Evolutionary conservation across 257 asterid species (phyloP).

Genomic region (Rehmannia glutinosa): DNA sequence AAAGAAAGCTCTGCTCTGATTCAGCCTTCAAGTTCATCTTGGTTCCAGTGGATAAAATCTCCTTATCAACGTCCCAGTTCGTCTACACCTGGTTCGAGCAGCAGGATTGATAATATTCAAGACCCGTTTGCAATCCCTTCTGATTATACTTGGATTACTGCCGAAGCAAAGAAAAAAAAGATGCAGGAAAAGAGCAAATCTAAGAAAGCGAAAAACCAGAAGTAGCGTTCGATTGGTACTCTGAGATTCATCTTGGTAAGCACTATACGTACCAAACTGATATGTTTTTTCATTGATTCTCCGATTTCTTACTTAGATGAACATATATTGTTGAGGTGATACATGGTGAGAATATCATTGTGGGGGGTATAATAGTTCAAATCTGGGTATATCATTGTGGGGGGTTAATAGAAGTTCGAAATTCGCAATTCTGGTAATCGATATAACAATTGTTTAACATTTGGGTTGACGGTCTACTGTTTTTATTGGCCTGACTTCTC

Average conservation of each 20-base stretch:
- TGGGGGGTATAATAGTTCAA: constrained; percentile 20
- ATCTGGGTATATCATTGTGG: constrained; percentile 37
- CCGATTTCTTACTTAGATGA: constrained; percentile 15
- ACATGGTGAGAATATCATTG: constrained; percentile 12
- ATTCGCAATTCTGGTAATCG: constrained; percentile 21
- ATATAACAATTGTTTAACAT: constrained; percentile 13
- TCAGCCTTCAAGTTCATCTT: constrained; percentile 62
- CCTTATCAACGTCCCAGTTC: constrained; percentile 63
- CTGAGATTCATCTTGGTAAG: background rate
- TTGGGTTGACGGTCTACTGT: background rate
- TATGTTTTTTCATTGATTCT: constrained; percentile 11
- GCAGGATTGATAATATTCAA: constrained; percentile 58
- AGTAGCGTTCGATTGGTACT: constrained; percentile 19
- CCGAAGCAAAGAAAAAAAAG: constrained; percentile 87
- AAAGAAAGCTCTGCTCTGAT: constrained; percentile 48
- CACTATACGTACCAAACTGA: constrained; percentile 4
- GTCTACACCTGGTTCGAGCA: constrained; percentile 46
- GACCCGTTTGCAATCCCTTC: constrained; percentile 81
- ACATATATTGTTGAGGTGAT: constrained; percentile 1
- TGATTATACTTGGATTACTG: constrained; percentile 75
- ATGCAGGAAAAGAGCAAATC: constrained; percentile 77
- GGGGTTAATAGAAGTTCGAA: constrained; percentile 31
- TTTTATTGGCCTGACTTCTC: constrained; percentile 8
- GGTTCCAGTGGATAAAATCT: constrained; percentile 96
- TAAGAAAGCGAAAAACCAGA: constrained; percentile 61